phyloP scores from a whole-genome alignment of 176 grass and related monocot genomes.

The Eragrostis curvula region DNA sequence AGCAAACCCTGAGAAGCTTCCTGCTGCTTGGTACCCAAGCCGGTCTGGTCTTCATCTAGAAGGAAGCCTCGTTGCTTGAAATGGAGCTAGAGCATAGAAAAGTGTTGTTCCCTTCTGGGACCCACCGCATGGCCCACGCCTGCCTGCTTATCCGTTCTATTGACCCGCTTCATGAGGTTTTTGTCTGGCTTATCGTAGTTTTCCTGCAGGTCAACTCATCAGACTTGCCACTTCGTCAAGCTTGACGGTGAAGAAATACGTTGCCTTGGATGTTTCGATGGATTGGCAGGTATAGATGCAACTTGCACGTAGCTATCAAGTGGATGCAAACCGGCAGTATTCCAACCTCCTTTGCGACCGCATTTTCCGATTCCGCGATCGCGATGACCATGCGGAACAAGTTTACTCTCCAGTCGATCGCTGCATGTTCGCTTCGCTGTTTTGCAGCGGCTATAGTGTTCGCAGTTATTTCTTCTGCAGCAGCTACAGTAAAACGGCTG shows the following conservation, averaged over 20 bases:
- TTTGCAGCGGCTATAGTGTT: no score
- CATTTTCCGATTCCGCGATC: neutral
- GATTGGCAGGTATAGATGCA: slow-evolving; percentile 14
- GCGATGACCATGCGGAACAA: neutral
- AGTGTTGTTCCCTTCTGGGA: neutral
- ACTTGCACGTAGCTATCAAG: neutral
- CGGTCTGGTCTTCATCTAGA: slow-evolving; percentile 39
- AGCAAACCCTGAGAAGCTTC: neutral
- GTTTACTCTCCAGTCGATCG: neutral
- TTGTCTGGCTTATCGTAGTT: slow-evolving; percentile 10
- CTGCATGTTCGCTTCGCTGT: no score
- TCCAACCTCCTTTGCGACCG: neutral
- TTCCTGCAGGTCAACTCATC: slow-evolving; percentile 1
- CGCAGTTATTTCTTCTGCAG: no score
- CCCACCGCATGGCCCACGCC: neutral
- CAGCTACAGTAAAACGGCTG: no score
- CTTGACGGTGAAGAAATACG: neutral
- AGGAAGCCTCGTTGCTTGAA: slow-evolving; percentile 29
- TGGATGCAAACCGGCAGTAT: neutral
- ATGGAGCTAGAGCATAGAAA: neutral
- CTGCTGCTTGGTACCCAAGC: slow-evolving; percentile 38
- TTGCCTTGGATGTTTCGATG: slow-evolving; percentile 12
- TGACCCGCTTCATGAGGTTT: neutral
- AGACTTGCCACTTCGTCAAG: neutral
- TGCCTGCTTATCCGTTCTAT: slow-evolving; percentile 18